Conservation (phyloP, 805 yeast species). For the Kodamaea fukazawae region DNA sequence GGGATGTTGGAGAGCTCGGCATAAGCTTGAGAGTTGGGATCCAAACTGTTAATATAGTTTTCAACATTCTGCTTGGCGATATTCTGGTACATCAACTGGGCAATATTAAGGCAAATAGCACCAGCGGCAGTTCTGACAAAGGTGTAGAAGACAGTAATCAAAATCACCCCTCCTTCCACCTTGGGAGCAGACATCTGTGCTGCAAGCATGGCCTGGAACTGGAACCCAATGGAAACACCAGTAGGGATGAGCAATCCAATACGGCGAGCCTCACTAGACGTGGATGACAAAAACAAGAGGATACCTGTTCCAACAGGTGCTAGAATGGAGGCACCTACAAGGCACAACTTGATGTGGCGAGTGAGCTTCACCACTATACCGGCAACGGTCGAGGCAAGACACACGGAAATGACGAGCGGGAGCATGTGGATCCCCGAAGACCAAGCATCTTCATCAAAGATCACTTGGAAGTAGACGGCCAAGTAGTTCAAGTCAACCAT, state of each 20-base stretch:
- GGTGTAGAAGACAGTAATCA: constrained; percentile 14
- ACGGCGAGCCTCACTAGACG: constrained; percentile 6
- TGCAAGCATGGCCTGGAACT: constrained; percentile 15
- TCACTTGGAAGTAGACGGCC: constrained; percentile 50
- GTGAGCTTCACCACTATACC: constrained; percentile 10
- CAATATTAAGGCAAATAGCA: constrained; percentile 1
- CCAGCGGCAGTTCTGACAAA: constrained; percentile 10
- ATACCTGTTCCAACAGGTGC: constrained; percentile 12
- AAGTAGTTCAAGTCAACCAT: constrained; percentile 25
- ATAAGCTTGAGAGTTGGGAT: constrained; percentile 12
- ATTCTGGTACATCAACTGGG: constrained; percentile 4
- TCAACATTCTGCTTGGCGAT: constrained; percentile 89
- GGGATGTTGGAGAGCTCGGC: constrained; percentile 13
- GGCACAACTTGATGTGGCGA: constrained; percentile 12
- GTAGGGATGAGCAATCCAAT: constrained; percentile 15
- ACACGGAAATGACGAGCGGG: constrained; percentile 42
- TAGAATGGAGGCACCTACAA: constrained; percentile 11
- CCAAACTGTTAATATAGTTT: constrained; percentile 33
- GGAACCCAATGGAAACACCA: constrained; percentile 17
- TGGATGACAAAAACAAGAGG: constrained; percentile 8
- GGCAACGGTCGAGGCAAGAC: constrained; percentile 27
- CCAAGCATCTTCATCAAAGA: constrained; percentile 40
- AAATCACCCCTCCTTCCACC: constrained; percentile 12
- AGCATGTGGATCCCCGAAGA: constrained; percentile 45
- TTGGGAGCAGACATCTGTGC: constrained; percentile 17